These are phyloP conservation scores for Rhizopogon vinicolor DNA, from an alignment of 768 basidiomycete genomes.

Conservation along the genomic window DNA sequence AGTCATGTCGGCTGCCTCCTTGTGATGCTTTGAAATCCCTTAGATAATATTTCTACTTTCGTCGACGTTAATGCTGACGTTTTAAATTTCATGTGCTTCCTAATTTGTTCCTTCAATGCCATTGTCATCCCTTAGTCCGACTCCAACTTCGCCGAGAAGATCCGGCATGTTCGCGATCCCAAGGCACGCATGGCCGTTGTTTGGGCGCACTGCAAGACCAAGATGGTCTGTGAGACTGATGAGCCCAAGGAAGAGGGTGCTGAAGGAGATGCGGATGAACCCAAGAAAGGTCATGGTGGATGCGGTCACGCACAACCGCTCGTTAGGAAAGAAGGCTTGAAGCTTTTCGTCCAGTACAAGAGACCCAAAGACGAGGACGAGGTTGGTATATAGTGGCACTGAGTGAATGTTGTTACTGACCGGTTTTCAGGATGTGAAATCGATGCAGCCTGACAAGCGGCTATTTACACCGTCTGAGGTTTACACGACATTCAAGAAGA, in stretches of 20 bases:
- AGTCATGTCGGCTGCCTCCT: constrained; percentile 56
- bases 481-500: constrained; percentile 95
- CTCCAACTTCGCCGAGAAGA: constrained; percentile 79
- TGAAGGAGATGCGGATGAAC: constrained; percentile 56
- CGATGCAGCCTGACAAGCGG: constrained; percentile 77
- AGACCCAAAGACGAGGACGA: constrained; percentile 93
- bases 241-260: constrained; percentile 83
- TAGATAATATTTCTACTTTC: constrained; percentile 20
- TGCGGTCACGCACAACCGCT: constrained; percentile 91
- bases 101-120: constrained; percentile 17
- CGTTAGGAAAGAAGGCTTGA: constrained; percentile 91
- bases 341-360: constrained; percentile 93
- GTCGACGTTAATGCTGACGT: constrained; percentile 57
- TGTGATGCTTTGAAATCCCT: constrained; percentile 38
- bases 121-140: constrained; percentile 59
- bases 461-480: constrained; percentile 81
- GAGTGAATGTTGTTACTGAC: constrained; percentile 8
- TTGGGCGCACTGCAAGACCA: constrained; percentile 84
- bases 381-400: constrained; percentile 42
- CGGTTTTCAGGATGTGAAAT: constrained; percentile 64
- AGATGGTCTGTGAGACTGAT: constrained; percentile 85
- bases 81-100: constrained; percentile 49
- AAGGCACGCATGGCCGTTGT: constrained; percentile 85
- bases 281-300: constrained; percentile 92
- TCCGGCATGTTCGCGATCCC: constrained; percentile 81